Percentiles rank a stretch among this genome's conserved stretches.
Conservation (phyloP, 306 rosid species). For the Boehmeria nivea region DNA sequence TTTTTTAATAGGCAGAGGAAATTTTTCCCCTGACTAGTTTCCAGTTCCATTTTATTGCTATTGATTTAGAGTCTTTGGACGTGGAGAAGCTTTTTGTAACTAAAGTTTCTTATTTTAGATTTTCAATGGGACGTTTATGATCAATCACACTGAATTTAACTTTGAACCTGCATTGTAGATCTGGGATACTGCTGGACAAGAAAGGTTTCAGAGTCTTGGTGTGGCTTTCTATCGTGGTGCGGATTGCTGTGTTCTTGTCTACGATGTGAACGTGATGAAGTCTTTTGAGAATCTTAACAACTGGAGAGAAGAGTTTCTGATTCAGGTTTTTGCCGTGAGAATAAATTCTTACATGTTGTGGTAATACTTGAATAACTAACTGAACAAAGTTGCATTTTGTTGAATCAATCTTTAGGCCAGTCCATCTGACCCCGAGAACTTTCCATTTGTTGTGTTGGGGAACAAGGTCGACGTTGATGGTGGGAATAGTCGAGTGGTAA, state of each 20-base stretch:
- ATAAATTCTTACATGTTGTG: not conserved
- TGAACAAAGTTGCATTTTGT: conserved; percentile 8
- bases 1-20: no score
- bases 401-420: conserved; percentile 71
- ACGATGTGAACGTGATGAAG: conserved; percentile 94
- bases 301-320: conserved; percentile 97
- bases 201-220: conserved; percentile 97
- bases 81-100: no score
- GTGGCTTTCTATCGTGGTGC: conserved; percentile 99
- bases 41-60: no score
- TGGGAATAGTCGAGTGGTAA: conserved; percentile 94
- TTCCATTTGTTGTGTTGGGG: conserved; percentile 97
- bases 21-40: no score
- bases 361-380: conserved; percentile 2
- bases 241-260: conserved; percentile 97
- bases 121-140: no score
- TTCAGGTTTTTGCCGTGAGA: conserved; percentile 54
- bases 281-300: conserved; percentile 95
- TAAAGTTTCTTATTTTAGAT: no score
- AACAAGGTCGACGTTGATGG: conserved; percentile 98
- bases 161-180: conserved; percentile 40
- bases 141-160: no score
- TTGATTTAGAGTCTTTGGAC: no score
- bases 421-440: conserved; percentile 97
- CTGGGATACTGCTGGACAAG: conserved; percentile 99